Conservation (phyloP, 805 yeast species). For the Ogataea parapolymorpha region DNA sequence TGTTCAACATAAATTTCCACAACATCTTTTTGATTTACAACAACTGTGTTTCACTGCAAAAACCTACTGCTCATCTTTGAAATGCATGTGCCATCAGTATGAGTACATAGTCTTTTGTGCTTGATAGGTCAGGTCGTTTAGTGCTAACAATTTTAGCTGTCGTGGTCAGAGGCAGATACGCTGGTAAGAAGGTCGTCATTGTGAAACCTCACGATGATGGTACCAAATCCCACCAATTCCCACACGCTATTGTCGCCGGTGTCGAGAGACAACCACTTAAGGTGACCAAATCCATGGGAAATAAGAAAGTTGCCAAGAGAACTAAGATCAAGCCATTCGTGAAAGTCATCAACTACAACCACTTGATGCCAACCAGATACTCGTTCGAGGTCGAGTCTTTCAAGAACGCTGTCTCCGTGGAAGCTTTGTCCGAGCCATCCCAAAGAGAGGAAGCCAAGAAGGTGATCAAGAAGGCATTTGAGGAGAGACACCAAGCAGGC, state of each 20-base stretch:
- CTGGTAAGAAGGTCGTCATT: conserved; percentile 99
- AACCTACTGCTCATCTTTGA: not conserved
- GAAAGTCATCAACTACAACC: conserved; percentile 99
- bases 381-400: conserved; percentile 93
- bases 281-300: conserved; percentile 92
- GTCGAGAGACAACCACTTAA: conserved; percentile 97
- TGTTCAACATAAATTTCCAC: not conserved
- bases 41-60: not conserved
- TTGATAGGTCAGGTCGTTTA: not conserved
- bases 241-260: conserved; percentile 99
- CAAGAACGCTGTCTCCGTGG: conserved; percentile 88
- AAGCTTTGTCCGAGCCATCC: conserved; percentile 94
- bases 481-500: conserved; percentile 99
- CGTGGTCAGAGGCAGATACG: conserved; percentile 99
- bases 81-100: not conserved
- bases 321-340: conserved; percentile 98
- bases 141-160: conserved; percentile 64
- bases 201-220: conserved; percentile 99
- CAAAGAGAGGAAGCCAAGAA: conserved; percentile 99
- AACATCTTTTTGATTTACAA: not conserved
- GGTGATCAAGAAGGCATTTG: conserved; percentile 97
- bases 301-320: conserved; percentile 95
- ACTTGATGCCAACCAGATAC: conserved; percentile 99
- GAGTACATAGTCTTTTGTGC: not conserved
- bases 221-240: conserved; percentile 97